Evolutionary conservation across 1,284 basidiomycete species (phyloP).

Genomic region (Ceratobasidium sp.): DNA sequence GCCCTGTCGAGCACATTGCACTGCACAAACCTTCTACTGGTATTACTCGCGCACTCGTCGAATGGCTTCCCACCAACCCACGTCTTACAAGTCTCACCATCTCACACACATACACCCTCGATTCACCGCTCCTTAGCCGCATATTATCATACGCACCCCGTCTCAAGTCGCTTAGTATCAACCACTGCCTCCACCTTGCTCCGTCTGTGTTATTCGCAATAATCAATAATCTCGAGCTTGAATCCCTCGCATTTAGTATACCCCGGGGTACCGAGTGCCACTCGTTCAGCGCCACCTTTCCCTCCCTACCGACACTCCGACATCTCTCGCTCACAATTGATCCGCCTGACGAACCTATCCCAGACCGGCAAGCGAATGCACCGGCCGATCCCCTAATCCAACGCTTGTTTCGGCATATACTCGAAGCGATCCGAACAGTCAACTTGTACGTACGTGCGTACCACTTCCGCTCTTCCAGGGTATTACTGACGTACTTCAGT

Average conservation of each 20-base stretch:
- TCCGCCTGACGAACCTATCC: conserved; percentile 21
- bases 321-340: conserved; percentile 21
- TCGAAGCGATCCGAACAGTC: not conserved
- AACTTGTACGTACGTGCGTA: conserved; percentile 11
- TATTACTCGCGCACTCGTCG: conserved; percentile 7
- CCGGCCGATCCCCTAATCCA: conserved; percentile 24
- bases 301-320: conserved; percentile 13
- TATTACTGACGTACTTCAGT: not conserved
- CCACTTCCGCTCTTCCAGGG: not conserved
- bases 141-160: not conserved
- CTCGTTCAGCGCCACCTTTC: conserved; percentile 8
- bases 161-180: conserved; percentile 31
- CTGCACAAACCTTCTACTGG: conserved; percentile 24
- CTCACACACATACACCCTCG: conserved; percentile 9
- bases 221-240: conserved; percentile 7
- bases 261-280: not conserved
- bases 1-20: conserved; percentile 23
- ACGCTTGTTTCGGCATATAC: conserved; percentile 14
- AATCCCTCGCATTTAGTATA: conserved; percentile 25
- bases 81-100: conserved; percentile 5
- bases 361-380: conserved; percentile 18
- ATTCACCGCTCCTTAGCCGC: conserved; percentile 10
- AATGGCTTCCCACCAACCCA: conserved; percentile 13
- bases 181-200: conserved; percentile 6
- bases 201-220: not conserved